phyloP scores from a whole-genome alignment of 2,329 filamentous ascomycete species.

The Fusarium praegraminearum region DNA sequence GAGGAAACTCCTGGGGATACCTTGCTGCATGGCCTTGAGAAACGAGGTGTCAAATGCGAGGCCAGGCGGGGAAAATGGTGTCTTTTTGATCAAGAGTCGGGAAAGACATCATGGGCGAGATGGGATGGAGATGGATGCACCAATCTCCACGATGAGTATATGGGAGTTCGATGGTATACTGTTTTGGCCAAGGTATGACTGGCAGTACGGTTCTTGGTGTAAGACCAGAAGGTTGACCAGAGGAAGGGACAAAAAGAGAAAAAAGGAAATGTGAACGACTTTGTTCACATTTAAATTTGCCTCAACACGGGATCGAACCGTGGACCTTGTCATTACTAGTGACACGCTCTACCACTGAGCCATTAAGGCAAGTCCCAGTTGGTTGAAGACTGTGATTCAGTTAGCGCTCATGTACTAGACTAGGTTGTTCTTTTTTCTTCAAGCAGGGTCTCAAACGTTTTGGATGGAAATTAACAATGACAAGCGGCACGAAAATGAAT shows the following conservation, averaged over 20 bases:
- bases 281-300: rapidly evolving
- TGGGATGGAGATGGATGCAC: conserved; percentile 14
- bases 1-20: background rate
- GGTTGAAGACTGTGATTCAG: rapidly evolving
- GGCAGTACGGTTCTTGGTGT: background rate
- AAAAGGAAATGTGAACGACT: rapidly evolving
- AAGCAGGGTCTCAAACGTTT: background rate
- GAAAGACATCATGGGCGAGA: conserved; percentile 4
- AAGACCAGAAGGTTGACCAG: background rate
- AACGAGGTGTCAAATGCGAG: background rate
- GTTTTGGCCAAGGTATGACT: conserved; percentile 1
- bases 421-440: background rate
- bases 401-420: background rate
- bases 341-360: conserved; percentile 39
- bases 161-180: conserved; percentile 12
- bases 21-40: background rate
- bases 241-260: background rate
- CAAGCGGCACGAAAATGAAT: no score
- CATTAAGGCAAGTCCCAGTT: conserved; percentile 23
- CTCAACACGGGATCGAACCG: conserved; percentile 37
- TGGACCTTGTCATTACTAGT: conserved; percentile 39
- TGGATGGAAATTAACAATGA: background rate
- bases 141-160: conserved; percentile 15
- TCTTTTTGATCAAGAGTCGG: conserved; percentile 18
- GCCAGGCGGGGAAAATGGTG: conserved; percentile 20